Conservation (phyloP, 345 rosid species). For the Acer negundo region DNA sequence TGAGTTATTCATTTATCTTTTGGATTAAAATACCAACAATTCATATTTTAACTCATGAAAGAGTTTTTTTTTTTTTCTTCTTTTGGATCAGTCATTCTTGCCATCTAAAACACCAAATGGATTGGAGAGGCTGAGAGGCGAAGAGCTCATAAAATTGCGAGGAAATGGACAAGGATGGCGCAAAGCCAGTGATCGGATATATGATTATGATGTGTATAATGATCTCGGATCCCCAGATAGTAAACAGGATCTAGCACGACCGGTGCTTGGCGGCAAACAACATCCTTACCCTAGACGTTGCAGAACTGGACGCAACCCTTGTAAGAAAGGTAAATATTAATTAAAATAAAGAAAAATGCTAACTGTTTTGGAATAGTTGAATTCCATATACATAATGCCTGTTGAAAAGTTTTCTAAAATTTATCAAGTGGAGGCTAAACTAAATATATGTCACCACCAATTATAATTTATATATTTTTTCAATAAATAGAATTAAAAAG, state of each 20-base stretch:
- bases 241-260: slow-evolving; percentile 18
- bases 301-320: slow-evolving; percentile 48
- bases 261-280: slow-evolving; percentile 29
- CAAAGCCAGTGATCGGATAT: slow-evolving; percentile 31
- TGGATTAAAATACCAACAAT: background rate
- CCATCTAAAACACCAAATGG: slow-evolving; percentile 44
- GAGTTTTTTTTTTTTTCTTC: slow-evolving; percentile 20
- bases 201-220: slow-evolving; percentile 46
- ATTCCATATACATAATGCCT: too few species aligned
- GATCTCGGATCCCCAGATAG: slow-evolving; percentile 42
- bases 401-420: slow-evolving; percentile 51
- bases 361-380: slow-evolving; percentile 33
- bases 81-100: slow-evolving; percentile 29
- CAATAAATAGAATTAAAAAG: too few species aligned
- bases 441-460: too few species aligned
- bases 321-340: slow-evolving; percentile 27
- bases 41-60: slow-evolving; percentile 53
- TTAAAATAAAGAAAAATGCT: background rate
- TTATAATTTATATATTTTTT: too few species aligned
- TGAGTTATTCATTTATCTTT: too few species aligned
- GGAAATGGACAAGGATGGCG: slow-evolving; percentile 48
- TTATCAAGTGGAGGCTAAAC: too few species aligned
- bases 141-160: slow-evolving; percentile 32
- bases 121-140: slow-evolving; percentile 31
- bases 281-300: slow-evolving; percentile 62